These are phyloP conservation scores for Nannizziopsis arthrosporioides DNA, from an alignment of 2,329 filamentous ascomycete species.

Conservation along the genomic window DNA sequence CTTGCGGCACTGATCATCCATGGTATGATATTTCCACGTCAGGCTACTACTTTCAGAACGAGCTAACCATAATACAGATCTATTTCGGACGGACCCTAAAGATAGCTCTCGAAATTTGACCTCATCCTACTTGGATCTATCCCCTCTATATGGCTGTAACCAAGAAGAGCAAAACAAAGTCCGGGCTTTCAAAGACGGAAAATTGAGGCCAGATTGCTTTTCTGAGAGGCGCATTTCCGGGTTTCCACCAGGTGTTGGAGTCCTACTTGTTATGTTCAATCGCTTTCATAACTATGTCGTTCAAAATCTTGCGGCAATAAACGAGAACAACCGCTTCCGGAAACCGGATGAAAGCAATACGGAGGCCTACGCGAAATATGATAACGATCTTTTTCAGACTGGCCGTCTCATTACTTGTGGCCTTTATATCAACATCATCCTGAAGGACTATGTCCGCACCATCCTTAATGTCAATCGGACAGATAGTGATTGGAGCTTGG, in stretches of 20 bases:
- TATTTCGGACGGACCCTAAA: slow-evolving; percentile 32
- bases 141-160: slow-evolving; percentile 35
- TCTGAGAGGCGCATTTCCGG: slow-evolving; percentile 23
- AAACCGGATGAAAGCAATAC: slow-evolving; percentile 20
- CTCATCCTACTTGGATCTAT: slow-evolving; percentile 40
- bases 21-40: slow-evolving; percentile 19
- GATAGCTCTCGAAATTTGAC: slow-evolving; percentile 28
- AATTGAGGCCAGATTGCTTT: slow-evolving; percentile 32
- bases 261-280: slow-evolving; percentile 29
- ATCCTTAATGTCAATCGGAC: slow-evolving; percentile 29
- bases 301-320: slow-evolving; percentile 29
- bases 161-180: slow-evolving; percentile 26
- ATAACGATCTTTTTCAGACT: slow-evolving; percentile 28
- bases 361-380: slow-evolving; percentile 30
- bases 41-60: neutral
- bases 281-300: slow-evolving; percentile 34
- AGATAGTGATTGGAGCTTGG: slow-evolving; percentile 34
- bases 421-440: slow-evolving; percentile 25
- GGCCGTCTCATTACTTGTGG: slow-evolving; percentile 25
- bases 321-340: slow-evolving; percentile 31
- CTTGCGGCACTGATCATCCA: slow-evolving; percentile 44
- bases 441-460: slow-evolving; percentile 27
- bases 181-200: slow-evolving; percentile 28
- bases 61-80: slow-evolving; percentile 29
- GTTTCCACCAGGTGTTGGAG: slow-evolving; percentile 26